Evolutionary conservation across 495 filamentous ascomycete genomes (phyloP).

Genomic region (Penicillium ochrochloron): DNA sequence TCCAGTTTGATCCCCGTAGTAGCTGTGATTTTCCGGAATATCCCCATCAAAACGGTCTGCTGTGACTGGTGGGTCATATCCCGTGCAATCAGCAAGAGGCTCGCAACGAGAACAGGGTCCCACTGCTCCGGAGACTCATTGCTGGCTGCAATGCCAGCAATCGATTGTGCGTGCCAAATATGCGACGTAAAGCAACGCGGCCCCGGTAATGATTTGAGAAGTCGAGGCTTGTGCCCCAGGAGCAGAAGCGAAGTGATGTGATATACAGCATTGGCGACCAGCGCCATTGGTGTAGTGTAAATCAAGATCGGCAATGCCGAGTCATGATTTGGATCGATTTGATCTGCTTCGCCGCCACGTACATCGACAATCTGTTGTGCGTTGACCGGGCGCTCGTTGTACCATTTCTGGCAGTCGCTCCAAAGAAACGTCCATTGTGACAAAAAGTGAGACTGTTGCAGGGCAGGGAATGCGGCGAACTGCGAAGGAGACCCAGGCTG

Average conservation of each 20-base stretch:
- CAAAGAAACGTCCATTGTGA: constrained; percentile 36
- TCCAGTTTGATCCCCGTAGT: constrained; percentile 31
- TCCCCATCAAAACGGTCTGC: constrained; percentile 24
- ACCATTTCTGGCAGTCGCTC: constrained; percentile 37
- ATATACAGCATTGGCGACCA: constrained; percentile 35
- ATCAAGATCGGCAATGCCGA: constrained; percentile 35
- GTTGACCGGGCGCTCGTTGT: constrained; percentile 33
- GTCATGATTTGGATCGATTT: constrained; percentile 32
- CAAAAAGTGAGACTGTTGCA: constrained; percentile 33
- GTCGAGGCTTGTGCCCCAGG: constrained; percentile 30
- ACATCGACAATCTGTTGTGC: constrained; percentile 34
- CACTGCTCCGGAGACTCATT: constrained; percentile 37
- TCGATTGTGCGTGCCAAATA: constrained; percentile 37
- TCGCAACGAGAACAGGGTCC: constrained; percentile 31
- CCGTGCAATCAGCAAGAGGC: constrained; percentile 26
- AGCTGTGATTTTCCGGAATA: constrained; percentile 19
- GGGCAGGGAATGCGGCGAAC: constrained; percentile 25
- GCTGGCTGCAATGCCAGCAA: constrained; percentile 30
- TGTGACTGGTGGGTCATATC: constrained; percentile 37
- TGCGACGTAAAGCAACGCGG: constrained; percentile 33
- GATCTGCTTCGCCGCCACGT: constrained; percentile 32
- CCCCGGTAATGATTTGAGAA: constrained; percentile 34
- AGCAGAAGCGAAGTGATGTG: constrained; percentile 32
- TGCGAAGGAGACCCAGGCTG: constrained; percentile 17
- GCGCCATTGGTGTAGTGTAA: constrained; percentile 37